These are phyloP conservation scores for Aurinia saxatilis DNA, from an alignment of 345 rosid genomes.

Conservation along the genomic window DNA sequence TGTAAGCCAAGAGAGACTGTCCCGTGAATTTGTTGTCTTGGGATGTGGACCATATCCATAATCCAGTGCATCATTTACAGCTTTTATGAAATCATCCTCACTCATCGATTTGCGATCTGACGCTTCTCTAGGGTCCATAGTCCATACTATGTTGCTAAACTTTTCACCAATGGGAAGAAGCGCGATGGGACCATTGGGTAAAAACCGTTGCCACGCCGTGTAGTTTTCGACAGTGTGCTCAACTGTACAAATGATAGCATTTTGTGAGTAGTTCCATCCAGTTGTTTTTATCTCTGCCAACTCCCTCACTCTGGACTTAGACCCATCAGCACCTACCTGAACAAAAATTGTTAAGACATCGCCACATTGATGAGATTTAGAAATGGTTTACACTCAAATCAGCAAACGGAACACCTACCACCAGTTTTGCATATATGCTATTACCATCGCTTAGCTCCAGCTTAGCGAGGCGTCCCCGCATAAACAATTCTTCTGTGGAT, in stretches of 20 bases:
- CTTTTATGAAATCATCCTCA: conserved; percentile 70
- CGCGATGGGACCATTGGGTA: conserved; percentile 90
- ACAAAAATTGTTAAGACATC: not conserved
- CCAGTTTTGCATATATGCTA: conserved; percentile 65
- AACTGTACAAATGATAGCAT: conserved; percentile 87
- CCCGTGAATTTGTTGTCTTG: conserved; percentile 39
- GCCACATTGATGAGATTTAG: not conserved
- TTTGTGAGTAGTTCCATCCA: conserved; percentile 89
- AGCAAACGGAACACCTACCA: conserved; percentile 47
- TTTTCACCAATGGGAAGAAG: conserved; percentile 80
- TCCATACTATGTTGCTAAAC: conserved; percentile 94
- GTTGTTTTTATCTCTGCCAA: conserved; percentile 74
- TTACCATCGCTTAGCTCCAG: conserved; percentile 74
- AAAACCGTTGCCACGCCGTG: conserved; percentile 92
- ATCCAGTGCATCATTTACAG: conserved; percentile 74
- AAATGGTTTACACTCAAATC: not conserved
- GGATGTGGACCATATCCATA: conserved; percentile 83
- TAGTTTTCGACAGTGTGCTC: conserved; percentile 62
- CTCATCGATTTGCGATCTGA: conserved; percentile 57
- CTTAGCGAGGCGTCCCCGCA: conserved; percentile 51
- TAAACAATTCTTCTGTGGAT: conserved; percentile 34
- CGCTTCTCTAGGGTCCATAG: conserved; percentile 75
- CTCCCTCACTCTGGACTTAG: conserved; percentile 81
- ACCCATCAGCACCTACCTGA: conserved; percentile 96
- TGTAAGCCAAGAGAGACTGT: conserved; percentile 55